These are phyloP conservation scores for Astrothelium subdiscretum DNA, from an alignment of 495 filamentous ascomycete species.

Conservation along the genomic window DNA sequence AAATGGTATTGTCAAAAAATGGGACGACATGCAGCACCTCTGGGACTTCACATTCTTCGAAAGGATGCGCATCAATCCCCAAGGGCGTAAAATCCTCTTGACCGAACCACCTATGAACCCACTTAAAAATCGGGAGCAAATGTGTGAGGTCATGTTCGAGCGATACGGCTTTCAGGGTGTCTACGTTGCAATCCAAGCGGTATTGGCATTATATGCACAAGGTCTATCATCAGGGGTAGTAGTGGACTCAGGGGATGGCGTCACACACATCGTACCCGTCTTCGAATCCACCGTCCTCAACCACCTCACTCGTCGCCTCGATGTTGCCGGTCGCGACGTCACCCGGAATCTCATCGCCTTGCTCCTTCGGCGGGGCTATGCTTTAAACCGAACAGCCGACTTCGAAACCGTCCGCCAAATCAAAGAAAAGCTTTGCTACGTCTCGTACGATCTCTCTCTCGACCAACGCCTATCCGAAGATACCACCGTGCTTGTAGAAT, in stretches of 20 bases:
- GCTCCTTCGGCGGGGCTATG: slow-evolving; percentile 89
- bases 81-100: slow-evolving; percentile 90
- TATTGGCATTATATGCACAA: slow-evolving; percentile 94
- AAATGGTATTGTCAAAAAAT: slow-evolving; percentile 97
- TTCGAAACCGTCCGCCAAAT: slow-evolving; percentile 99
- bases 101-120: slow-evolving; percentile 98
- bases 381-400: slow-evolving; percentile 94
- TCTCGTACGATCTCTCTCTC: slow-evolving; percentile 93
- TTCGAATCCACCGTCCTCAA: slow-evolving; percentile 96
- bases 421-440: slow-evolving; percentile 94
- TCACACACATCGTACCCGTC: slow-evolving; percentile 96
- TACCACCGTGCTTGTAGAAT: slow-evolving; percentile 93
- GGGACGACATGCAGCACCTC: slow-evolving; percentile 99
- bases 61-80: slow-evolving; percentile 86
- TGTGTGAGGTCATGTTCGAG: slow-evolving; percentile 99
- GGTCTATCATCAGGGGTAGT: slow-evolving; percentile 94
- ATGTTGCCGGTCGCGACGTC: slow-evolving; percentile 93
- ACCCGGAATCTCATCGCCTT: slow-evolving; percentile 94
- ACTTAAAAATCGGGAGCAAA: slow-evolving; percentile 85
- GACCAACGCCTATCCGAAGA: slow-evolving; percentile 95
- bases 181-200: slow-evolving; percentile 96
- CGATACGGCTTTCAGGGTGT: slow-evolving; percentile 92
- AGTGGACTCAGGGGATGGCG: slow-evolving; percentile 94
- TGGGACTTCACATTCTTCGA: slow-evolving; percentile 99
- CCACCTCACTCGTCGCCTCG: slow-evolving; percentile 84